Evolutionary conservation across 441 rosid genomes (phyloP).

Genomic region (Erodium trifolium): DNA sequence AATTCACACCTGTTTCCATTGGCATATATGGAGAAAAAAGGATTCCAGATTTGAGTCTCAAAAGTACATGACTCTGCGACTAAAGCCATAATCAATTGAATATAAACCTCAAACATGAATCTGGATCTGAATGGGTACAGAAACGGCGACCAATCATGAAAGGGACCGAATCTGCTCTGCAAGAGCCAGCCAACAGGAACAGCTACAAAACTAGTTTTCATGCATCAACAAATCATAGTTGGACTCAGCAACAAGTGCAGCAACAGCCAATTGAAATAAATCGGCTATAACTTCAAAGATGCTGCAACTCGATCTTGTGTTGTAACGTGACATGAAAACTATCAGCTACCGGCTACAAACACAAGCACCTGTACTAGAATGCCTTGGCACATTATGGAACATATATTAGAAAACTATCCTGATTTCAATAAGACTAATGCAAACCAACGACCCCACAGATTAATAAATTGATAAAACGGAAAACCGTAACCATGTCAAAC

Average conservation of each 20-base stretch:
- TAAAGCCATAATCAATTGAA: too few relatives aligned
- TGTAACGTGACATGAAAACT: not conserved
- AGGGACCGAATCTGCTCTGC: too few relatives aligned
- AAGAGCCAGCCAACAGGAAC: too few relatives aligned
- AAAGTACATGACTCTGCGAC: too few relatives aligned
- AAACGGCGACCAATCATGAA: too few relatives aligned
- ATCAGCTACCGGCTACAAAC: slow-evolving; percentile 2
- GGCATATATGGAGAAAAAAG: too few relatives aligned
- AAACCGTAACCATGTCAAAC: slow-evolving; percentile 6
- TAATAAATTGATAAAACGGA: not conserved
- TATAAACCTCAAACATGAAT: too few relatives aligned
- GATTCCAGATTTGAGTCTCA: too few relatives aligned
- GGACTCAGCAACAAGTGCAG: not conserved
- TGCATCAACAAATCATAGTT: too few relatives aligned
- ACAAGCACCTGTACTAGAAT: slow-evolving; percentile 8
- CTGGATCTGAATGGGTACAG: too few relatives aligned
- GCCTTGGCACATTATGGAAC: not conserved
- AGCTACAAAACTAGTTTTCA: too few relatives aligned
- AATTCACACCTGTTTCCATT: too few relatives aligned
- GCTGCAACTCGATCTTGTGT: slow-evolving; percentile 7
- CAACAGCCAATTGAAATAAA: not conserved
- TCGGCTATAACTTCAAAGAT: not conserved
- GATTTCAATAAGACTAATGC: not conserved
- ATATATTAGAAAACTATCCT: not conserved
- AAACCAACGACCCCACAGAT: not conserved